A percentile compares a stretch with the other conserved stretches of the same genome.
Conservation (phyloP, 169 alveolate genomes). For the Plasmodium fragile region DNA sequence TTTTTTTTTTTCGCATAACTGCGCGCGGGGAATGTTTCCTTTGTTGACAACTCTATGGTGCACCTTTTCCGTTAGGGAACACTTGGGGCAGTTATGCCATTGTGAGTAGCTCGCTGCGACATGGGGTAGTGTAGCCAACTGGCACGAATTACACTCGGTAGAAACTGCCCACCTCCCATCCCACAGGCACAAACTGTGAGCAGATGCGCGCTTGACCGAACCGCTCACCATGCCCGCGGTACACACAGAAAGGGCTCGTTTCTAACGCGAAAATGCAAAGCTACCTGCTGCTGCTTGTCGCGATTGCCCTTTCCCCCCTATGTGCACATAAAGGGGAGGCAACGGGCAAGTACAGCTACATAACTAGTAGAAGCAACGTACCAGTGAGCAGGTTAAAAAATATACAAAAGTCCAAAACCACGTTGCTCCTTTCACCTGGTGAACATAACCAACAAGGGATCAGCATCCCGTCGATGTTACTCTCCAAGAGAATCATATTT, state of each 20-base stretch:
- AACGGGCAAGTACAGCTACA: slow-evolving; percentile 14
- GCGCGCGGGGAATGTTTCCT: not conserved
- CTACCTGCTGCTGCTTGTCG: not conserved
- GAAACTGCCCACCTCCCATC: not conserved
- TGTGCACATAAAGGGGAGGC: slow-evolving; percentile 2
- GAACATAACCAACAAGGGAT: slow-evolving; percentile 31
- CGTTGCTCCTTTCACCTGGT: not conserved
- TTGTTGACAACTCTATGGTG: not conserved
- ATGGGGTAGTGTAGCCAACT: not conserved
- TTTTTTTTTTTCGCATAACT: not conserved
- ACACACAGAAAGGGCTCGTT: not conserved
- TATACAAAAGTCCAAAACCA: not conserved
- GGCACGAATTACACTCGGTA: not conserved
- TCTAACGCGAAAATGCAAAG: not conserved
- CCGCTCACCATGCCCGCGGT: not conserved
- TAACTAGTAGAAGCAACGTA: slow-evolving; percentile 5
- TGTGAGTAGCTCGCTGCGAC: not conserved
- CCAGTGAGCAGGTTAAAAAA: not conserved
- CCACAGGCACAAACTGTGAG: not conserved
- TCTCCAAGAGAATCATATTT: slow-evolving; percentile 81
- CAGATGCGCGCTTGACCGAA: not conserved
- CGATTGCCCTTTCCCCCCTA: not conserved
- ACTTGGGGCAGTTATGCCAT: not conserved
- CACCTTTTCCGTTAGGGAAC: not conserved
- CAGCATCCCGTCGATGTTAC: slow-evolving; percentile 77